Conservation (phyloP, 1,284 basidiomycete genomes). For the Rugosomyces carneus region DNA sequence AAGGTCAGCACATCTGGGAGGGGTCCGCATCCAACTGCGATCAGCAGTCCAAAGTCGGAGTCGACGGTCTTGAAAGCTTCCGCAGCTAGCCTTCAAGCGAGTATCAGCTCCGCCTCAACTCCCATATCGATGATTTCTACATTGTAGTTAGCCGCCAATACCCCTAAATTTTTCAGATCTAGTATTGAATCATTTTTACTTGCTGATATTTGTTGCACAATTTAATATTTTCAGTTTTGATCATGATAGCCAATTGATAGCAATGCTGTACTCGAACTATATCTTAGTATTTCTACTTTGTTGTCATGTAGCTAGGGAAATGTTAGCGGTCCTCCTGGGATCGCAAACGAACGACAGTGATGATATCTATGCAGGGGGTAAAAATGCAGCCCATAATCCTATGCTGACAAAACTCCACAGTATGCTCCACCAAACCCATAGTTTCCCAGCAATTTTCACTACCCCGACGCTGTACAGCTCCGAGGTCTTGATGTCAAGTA, state of each 20-base stretch:
- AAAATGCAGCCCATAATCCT: conserved; percentile 82
- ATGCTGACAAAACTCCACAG: conserved; percentile 70
- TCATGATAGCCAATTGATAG: too few relatives aligned
- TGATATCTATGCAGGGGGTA: conserved; percentile 77
- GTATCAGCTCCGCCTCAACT: not conserved
- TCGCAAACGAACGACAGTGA: not conserved
- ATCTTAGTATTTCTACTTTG: too few relatives aligned
- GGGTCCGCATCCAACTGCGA: not conserved
- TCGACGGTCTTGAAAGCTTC: not conserved
- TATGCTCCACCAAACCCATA: conserved; percentile 70
- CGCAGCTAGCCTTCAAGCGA: not conserved
- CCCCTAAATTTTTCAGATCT: not conserved
- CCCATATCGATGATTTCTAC: not conserved
- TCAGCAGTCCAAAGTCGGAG: conserved; percentile 1
- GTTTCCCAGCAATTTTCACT: conserved; percentile 30
- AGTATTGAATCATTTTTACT: not conserved
- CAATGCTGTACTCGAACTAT: too few relatives aligned
- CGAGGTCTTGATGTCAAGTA: conserved; percentile 30
- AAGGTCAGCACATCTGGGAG: not conserved
- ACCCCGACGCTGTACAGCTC: not conserved
- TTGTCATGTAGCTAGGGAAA: too few relatives aligned
- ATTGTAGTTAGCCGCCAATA: not conserved
- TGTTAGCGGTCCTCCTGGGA: not conserved
- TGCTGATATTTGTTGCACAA: too few relatives aligned
- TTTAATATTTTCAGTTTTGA: too few relatives aligned